These are phyloP conservation scores for Alternaria sp. DNA, from an alignment of 2,329 filamentous ascomycete species.

Conservation along the genomic window DNA sequence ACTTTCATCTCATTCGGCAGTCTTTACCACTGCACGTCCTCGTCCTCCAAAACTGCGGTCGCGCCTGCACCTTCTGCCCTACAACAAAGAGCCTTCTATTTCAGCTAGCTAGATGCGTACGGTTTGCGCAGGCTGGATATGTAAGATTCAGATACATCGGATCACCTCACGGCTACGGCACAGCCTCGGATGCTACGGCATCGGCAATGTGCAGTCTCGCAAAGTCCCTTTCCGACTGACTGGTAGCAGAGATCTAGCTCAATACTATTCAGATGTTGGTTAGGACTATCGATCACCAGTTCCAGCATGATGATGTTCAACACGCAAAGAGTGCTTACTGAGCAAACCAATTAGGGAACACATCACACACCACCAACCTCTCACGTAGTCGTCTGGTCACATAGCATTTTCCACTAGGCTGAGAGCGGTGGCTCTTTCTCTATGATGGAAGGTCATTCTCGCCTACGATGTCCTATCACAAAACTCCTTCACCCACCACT, in stretches of 20 bases:
- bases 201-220: neutral
- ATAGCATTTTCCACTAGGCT: slow-evolving; percentile 8
- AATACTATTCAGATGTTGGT: neutral
- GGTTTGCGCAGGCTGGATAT: neutral
- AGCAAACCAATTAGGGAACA: neutral
- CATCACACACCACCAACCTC: neutral
- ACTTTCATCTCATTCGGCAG: neutral
- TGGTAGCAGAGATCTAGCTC: neutral
- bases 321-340: neutral
- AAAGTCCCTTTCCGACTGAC: neutral
- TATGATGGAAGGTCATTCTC: slow-evolving; percentile 1
- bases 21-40: slow-evolving; percentile 1
- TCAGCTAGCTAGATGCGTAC: neutral
- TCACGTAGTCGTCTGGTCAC: slow-evolving; percentile 5
- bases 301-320: neutral
- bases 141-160: neutral
- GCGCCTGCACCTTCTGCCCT: neutral
- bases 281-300: neutral
- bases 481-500: slow-evolving; percentile 6
- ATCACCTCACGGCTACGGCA: neutral
- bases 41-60: slow-evolving; percentile 3
- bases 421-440: neutral
- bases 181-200: neutral
- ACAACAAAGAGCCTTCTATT: neutral
- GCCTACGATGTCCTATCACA: slow-evolving; percentile 13